Base-by-base conservation (phyloP, 805 yeast genomes). In the Starmerella vitae region DNA sequence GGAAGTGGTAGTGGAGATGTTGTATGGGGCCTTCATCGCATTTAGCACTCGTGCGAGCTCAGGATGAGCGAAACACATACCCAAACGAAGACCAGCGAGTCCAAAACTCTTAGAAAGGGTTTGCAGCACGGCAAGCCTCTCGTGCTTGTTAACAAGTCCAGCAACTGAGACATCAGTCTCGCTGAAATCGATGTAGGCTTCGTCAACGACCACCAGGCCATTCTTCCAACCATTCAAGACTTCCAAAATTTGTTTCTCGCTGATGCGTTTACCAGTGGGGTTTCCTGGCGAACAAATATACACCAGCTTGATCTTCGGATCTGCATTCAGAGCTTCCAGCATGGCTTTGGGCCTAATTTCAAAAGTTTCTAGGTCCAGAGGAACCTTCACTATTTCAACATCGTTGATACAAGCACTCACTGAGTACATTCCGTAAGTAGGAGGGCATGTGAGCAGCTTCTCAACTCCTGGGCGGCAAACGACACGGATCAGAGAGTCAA, bases 351-450 rank as follows among this genome's bases (percentile, higher is more conserved):
- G 63, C 46, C 78, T 72, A 34, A 84, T 62, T 42, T 75, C 76
- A 57, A 80, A 78, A 3, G 48, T 41, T 5, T 41, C 38, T 36
- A 68, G 67, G 35, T 74, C 72, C 27, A 86, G 68, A 7, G 93
- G 86, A 14, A 84, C 86, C 43, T 71, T 67, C 13, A 74, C 83
- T 29, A 81, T 66, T 20, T 68, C 82, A 8, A 88, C 81, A 52
- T 91, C 97, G 55, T 91, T 91, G 43, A 91, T 79, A 21, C 74
- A 72, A 1, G 96, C 93, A 55, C 94, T 79, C 25, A 91, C 86
- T 3, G 80, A 63, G 66, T 91, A 91, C 98, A 91, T 91, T 5
- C 97, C 96, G 55, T 91, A 91, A 0, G 98, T 91, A 31, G 98
- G 97, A 3, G 97, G 95, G 58, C 94, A 77, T 1, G 74, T 73